A percentile compares a stretch with the other conserved stretches of the same genome.
phyloP scores from a whole-genome alignment of 441 rosid genomes.

The Mallotus japonicus region DNA sequence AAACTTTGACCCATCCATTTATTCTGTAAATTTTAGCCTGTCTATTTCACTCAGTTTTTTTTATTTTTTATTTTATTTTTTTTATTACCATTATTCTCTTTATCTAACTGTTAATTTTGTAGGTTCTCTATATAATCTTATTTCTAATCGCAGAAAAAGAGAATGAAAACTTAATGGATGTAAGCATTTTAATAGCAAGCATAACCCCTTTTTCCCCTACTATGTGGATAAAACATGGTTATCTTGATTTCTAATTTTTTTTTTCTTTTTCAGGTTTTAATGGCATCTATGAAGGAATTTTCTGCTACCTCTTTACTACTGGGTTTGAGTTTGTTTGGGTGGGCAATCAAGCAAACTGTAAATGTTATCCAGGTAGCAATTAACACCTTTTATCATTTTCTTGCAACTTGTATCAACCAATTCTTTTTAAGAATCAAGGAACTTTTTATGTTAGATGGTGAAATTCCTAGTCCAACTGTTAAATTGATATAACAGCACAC shows the following conservation, averaged over 20 bases:
- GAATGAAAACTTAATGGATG: constrained; percentile 57
- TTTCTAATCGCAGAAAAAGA: constrained; percentile 61
- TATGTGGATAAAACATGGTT: neutral
- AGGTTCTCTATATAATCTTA: constrained; percentile 82
- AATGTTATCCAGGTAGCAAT: constrained; percentile 77
- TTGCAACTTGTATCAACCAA: neutral
- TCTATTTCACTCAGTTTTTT: neutral
- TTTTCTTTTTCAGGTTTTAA: constrained; percentile 48
- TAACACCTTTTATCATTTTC: constrained; percentile 9
- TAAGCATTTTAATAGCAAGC: constrained; percentile 37
- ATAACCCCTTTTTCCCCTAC: neutral
- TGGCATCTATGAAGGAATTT: constrained; percentile 38
- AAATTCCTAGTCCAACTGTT: neutral
- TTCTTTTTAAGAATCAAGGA: constrained; percentile 1
- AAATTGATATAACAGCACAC: neutral
- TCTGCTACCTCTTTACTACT: constrained; percentile 51
- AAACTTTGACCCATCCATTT: neutral
- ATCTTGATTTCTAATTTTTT: constrained; percentile 8
- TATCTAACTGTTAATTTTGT: constrained; percentile 25
- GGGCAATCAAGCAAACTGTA: constrained; percentile 78
- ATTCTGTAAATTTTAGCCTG: neutral
- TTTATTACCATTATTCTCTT: constrained; percentile 16
- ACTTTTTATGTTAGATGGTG: neutral
- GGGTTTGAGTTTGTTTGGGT: constrained; percentile 69
- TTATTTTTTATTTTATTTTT: no score